Base-by-base conservation (phyloP, 2,329 filamentous ascomycete genomes). In the Atkinsonella texensis region DNA sequence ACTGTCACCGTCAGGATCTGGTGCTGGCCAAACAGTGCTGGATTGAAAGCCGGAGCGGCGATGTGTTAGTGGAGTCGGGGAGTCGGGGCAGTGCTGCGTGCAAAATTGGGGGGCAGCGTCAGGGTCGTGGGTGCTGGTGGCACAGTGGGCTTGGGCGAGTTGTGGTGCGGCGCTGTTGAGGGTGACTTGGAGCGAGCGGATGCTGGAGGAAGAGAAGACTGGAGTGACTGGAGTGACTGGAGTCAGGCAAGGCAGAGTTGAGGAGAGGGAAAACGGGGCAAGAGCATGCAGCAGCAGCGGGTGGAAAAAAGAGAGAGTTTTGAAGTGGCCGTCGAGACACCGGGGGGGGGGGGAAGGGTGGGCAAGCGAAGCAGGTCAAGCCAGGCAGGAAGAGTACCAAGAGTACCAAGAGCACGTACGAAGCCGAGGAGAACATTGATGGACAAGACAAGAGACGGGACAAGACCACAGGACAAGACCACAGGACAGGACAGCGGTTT, bases 401-500 rank as follows among this genome's bases (percentile, higher is more conserved):
- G 28, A 28, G 20, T 23, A 23, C 20, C 2, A 28, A 28, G 28
- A 28, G 20, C 20, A 3, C 3, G 20, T 23, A 23, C 28, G 28
- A 28, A 23, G 20, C 3, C 20, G 28, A 28, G 28, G 5, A 8
- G 28, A 28, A 28, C 28, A 38, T 38, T 38, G 10, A 12, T 12
- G 15, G 35, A 38, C 35, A 15, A 38, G 35, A 38, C 33, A 9
- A 13, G 33, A 35, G 10, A 35, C 33, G 7, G 6, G 9, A 35
- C 40, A 7, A n/a, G n/a, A n/a, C n/a, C 3, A 23, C 44, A 13
- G 28, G 8, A 57, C 28, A 28, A 4, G 55, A 56, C 58, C 3
- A 23, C 44, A 13, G 28, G 8, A 57, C 28, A 28, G 28, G 55
- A 56, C 58, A 57, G 49, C 28, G 38, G n/a, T 11, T 20, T 4